These are phyloP conservation scores for Pythium dissimile DNA, from an alignment of 352 stramenopile species.

Conservation along the genomic window DNA sequence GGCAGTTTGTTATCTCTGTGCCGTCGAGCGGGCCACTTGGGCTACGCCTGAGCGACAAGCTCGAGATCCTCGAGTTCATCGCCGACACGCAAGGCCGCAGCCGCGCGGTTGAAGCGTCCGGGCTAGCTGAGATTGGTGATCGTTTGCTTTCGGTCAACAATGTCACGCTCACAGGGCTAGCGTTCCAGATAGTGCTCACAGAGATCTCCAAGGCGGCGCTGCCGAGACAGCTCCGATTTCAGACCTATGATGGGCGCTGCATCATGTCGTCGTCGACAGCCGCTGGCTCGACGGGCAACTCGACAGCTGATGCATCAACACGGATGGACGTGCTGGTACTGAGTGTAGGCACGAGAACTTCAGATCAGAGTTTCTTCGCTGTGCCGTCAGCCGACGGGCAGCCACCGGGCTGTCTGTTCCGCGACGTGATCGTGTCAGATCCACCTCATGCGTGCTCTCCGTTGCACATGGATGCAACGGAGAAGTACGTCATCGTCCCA, in stretches of 20 bases:
- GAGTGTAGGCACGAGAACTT: constrained; percentile 37
- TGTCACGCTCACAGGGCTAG: constrained; percentile 28
- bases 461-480: constrained; percentile 34
- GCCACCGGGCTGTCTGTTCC: constrained; percentile 52
- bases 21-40: constrained; percentile 42
- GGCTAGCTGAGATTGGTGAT: constrained; percentile 67
- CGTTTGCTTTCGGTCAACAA: constrained; percentile 55
- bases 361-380: constrained; percentile 45
- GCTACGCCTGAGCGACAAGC: constrained; percentile 51
- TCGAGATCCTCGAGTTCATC: constrained; percentile 67
- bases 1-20: constrained; percentile 50
- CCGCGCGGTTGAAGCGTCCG: constrained; percentile 55
- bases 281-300: neutral
- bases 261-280: neutral
- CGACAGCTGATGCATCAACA: no score
- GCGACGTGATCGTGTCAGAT: constrained; percentile 43
- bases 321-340: constrained; percentile 27
- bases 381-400: constrained; percentile 55
- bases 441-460: constrained; percentile 55
- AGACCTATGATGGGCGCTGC: constrained; percentile 50
- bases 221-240: constrained; percentile 57
- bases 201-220: constrained; percentile 34
- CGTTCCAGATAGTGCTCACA: constrained; percentile 36
- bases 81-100: constrained; percentile 46
- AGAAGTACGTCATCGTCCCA: constrained; percentile 58